Evolutionary conservation across 2,329 filamentous ascomycete species (phyloP).

Genomic region (Helotiales sp.): DNA sequence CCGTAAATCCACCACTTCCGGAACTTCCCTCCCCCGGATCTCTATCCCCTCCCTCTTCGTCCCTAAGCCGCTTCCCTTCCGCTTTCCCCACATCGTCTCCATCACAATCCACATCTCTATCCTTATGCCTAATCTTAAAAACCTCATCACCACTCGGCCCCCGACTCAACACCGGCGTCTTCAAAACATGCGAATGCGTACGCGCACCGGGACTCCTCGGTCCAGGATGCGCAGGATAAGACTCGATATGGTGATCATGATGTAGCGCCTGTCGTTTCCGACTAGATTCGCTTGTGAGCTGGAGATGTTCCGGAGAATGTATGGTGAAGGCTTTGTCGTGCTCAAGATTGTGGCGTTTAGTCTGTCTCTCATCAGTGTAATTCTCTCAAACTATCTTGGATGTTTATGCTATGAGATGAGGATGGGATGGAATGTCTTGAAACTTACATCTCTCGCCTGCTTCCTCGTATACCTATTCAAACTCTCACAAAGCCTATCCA

Average conservation of each 20-base stretch:
- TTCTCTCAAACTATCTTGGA: no score
- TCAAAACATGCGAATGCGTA: not conserved
- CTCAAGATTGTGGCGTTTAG: not conserved
- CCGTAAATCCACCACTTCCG: slow-evolving; percentile 9
- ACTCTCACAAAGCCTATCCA: slow-evolving; percentile 69
- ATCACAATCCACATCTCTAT: not conserved
- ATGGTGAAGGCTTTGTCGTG: slow-evolving; percentile 4
- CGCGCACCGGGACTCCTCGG: not conserved
- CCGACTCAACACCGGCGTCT: not conserved
- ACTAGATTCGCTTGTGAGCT: not conserved
- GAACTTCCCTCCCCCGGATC: not conserved
- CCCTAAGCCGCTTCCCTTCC: no score
- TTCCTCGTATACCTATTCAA: slow-evolving; percentile 50
- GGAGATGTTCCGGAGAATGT: slow-evolving; percentile 4
- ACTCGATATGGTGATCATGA: not conserved
- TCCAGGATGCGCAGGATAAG: slow-evolving; percentile 16
- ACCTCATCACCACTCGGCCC: slow-evolving; percentile 10
- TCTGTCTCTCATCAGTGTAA: not conserved
- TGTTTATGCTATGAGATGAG: no score
- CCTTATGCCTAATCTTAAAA: not conserved
- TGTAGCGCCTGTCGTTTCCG: slow-evolving; percentile 1
- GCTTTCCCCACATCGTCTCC: not conserved
- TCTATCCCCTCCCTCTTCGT: no score
- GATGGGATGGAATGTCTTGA: not conserved
- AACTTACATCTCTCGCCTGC: slow-evolving; percentile 36